These are phyloP conservation scores for Goffeauzyma gilvescens DNA, from an alignment of 768 basidiomycete genomes.

Conservation along the genomic window DNA sequence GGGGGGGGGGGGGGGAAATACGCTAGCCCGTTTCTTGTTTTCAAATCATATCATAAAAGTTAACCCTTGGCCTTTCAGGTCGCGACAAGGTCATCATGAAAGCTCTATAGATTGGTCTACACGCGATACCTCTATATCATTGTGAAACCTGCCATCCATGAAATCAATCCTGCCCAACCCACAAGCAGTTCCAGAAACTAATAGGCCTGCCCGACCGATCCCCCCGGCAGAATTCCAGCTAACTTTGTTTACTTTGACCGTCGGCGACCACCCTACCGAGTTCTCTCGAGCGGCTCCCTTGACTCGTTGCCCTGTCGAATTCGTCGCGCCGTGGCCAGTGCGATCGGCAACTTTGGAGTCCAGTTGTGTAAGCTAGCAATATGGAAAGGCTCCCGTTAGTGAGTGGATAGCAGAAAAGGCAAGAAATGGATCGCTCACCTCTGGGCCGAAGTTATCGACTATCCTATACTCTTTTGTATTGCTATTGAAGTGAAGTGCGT, in stretches of 20 bases:
- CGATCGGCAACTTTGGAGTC: slow-evolving; percentile 31
- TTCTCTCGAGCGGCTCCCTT: slow-evolving; percentile 17
- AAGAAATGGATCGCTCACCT: slow-evolving; percentile 33
- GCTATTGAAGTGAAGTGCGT: slow-evolving; percentile 70
- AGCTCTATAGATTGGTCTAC: neutral
- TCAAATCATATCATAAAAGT: too few relatives aligned
- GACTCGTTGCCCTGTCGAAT: slow-evolving; percentile 23
- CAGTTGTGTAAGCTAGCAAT: too few relatives aligned
- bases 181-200: slow-evolving; percentile 63
- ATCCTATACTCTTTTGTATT: slow-evolving; percentile 58
- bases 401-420: neutral
- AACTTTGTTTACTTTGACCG: slow-evolving; percentile 59
- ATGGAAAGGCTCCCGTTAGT: neutral
- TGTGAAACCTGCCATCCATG: slow-evolving; percentile 51
- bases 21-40: too few relatives aligned
- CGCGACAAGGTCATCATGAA: too few relatives aligned
- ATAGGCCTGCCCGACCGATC: slow-evolving; percentile 39
- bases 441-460: slow-evolving; percentile 67
- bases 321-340: neutral
- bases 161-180: slow-evolving; percentile 75
- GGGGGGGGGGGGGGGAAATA: too few relatives aligned
- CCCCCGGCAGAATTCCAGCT: slow-evolving; percentile 67
- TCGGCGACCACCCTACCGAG: slow-evolving; percentile 52
- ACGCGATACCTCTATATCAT: too few relatives aligned
- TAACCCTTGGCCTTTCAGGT: too few relatives aligned